Evolutionary conservation across 352 stramenopile species (phyloP), one percentile per base, ranked within the genome.

Genomic region (Phytopythium litorale): DNA sequence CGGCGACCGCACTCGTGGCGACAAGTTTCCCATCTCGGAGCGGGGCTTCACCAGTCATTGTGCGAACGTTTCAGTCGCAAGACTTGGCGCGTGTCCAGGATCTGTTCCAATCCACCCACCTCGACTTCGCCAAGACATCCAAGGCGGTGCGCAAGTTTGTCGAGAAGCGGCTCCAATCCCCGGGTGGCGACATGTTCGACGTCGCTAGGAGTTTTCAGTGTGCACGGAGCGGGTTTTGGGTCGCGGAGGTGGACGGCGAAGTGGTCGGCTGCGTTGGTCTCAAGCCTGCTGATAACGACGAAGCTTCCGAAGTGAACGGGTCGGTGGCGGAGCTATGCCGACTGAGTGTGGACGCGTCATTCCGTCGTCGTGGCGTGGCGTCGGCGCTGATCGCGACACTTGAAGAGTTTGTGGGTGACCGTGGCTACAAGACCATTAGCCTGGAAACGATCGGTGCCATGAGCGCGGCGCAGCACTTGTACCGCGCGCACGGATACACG

Each of bases 111-210:
- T 75, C 68, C 42, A 80, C 76, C 0, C 83, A 89, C 30, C 67
- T 88, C 6, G 76, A 85, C 49, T 86, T 88, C 51, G 64, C 62
- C 1, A 56, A 67, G 37, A 60, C 58, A 12, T 87, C 78, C 42
- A 85, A 84, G 56, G 81, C 83, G 19, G 83, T 92, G 9, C 70
- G 74, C 33, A 84, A 88, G 62, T 89, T 92, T 60, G 79, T 90
- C 28, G 72, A 73, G 11, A 86, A 86, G 23, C 76, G 76, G 9
- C 69, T 90, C 15, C 63, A 70, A 35, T 52, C 70, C 9, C 71
- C 71, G 18, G 55, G 48, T 21, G 79, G 78, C 15, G 81, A 92
- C 56, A 75, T 92, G 62, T 68, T 73, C 13, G 71, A 92, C 38
- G 60, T 92, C 15, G 25, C 73, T 0, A 53, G 63, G 18, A 65